Conservation (phyloP, 345 rosid genomes). For the Eucalyptus pumila region DNA sequence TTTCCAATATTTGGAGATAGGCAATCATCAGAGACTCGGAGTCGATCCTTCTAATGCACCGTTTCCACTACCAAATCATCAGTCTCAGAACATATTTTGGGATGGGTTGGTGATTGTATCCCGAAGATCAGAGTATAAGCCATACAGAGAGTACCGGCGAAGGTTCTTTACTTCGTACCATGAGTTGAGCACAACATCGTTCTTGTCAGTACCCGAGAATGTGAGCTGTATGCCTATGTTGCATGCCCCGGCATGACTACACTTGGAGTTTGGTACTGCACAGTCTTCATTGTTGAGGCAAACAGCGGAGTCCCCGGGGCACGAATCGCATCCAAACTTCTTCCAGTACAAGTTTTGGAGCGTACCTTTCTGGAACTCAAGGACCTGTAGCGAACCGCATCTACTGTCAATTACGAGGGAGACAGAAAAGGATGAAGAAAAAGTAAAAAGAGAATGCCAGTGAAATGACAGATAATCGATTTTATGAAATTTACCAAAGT, state of each 20-base stretch:
- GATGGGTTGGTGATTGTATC: background rate
- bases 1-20: background rate
- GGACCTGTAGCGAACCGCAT: constrained; percentile 27
- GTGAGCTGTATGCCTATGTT: constrained; percentile 50
- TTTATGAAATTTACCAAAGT: constrained; percentile 49
- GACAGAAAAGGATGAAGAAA: background rate
- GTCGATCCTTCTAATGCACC: background rate
- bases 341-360: constrained; percentile 73
- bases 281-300: constrained; percentile 61
- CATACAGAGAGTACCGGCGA: constrained; percentile 47
- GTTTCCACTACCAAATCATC: background rate
- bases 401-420: background rate
- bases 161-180: constrained; percentile 86
- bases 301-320: constrained; percentile 21
- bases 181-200: constrained; percentile 53
- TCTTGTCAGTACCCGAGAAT: constrained; percentile 82
- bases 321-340: constrained; percentile 61
- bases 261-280: constrained; percentile 46
- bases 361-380: constrained; percentile 77
- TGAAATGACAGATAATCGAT: background rate
- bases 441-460: background rate
- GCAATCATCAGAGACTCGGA: background rate
- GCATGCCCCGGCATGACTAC: constrained; percentile 49
- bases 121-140: constrained; percentile 28
- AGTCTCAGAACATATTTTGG: background rate